These are phyloP conservation scores for Tardiomyces blankii DNA, from an alignment of 1,139 yeast genomes.

Conservation along the genomic window DNA sequence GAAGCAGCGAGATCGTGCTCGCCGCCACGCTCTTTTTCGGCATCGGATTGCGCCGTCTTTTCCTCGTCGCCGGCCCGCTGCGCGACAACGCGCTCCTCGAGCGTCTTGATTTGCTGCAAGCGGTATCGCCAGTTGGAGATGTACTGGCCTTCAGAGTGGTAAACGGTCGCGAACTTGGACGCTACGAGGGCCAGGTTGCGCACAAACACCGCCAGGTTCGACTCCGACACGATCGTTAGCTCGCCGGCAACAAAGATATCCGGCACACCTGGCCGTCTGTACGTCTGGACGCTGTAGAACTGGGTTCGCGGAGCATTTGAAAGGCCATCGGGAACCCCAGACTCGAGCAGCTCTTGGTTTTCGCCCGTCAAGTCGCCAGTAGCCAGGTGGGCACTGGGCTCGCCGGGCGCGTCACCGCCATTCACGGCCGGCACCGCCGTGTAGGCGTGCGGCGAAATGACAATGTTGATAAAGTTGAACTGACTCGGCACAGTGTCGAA, in stretches of 20 bases:
- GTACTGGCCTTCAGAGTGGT: constrained; percentile 50
- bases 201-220: constrained; percentile 49
- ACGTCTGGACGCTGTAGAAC: constrained; percentile 51
- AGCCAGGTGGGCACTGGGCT: background rate
- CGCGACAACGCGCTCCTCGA: constrained; percentile 34
- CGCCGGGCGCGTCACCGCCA: background rate
- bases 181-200: constrained; percentile 59
- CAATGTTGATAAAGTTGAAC: constrained; percentile 73
- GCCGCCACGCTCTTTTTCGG: constrained; percentile 2
- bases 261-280: constrained; percentile 60
- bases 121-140: constrained; percentile 59
- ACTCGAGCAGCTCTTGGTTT: background rate
- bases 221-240: constrained; percentile 54
- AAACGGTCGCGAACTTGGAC: constrained; percentile 61
- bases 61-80: constrained; percentile 10
- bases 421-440: constrained; percentile 9
- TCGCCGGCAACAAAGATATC: constrained; percentile 69
- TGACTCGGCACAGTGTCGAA: constrained; percentile 67
- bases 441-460: constrained; percentile 52
- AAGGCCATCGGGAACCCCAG: background rate
- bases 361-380: background rate
- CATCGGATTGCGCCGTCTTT: constrained; percentile 1
- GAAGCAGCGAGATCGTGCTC: constrained; percentile 12
- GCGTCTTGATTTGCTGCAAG: constrained; percentile 42
- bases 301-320: constrained; percentile 7